Evolutionary conservation across 345 rosid genomes (phyloP).

Genomic region (Diplotaxis tenuifolia): DNA sequence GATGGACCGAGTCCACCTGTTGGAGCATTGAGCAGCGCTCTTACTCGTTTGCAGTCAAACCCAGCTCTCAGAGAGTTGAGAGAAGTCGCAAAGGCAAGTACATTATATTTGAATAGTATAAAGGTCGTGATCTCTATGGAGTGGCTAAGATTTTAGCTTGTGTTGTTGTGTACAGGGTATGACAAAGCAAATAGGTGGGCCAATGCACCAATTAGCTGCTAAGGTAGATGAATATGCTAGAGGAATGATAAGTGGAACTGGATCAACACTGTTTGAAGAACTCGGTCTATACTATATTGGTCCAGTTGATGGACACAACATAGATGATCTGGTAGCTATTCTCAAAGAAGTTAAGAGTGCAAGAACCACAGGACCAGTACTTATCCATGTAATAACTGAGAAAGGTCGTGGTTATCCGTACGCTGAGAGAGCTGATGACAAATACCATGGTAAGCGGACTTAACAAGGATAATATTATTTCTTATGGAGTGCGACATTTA

Average conservation of each 20-base stretch:
- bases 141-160: not conserved
- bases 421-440: constrained; percentile 94
- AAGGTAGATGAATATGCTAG: constrained; percentile 98
- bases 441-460: constrained; percentile 66
- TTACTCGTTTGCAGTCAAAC: constrained; percentile 87
- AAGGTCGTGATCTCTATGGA: not conserved
- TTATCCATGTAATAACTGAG: constrained; percentile 96
- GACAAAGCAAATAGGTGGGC: constrained; percentile 89
- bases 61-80: constrained; percentile 91
- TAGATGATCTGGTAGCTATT: constrained; percentile 80
- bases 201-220: constrained; percentile 92
- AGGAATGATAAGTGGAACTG: constrained; percentile 97
- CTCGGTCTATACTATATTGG: constrained; percentile 96
- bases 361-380: constrained; percentile 85
- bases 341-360: constrained; percentile 94
- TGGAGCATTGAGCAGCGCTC: constrained; percentile 98
- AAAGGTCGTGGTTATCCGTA: constrained; percentile 99
- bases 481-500: not conserved
- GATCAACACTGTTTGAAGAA: constrained; percentile 93
- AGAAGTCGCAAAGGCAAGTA: constrained; percentile 92
- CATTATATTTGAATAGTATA: not conserved
- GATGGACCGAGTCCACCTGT: constrained; percentile 98
- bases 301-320: constrained; percentile 94
- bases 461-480: not conserved
- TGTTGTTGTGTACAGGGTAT: constrained; percentile 58